Evolutionary conservation across 345 rosid genomes (phyloP).

Genomic region (Noccaea bulbosa): DNA sequence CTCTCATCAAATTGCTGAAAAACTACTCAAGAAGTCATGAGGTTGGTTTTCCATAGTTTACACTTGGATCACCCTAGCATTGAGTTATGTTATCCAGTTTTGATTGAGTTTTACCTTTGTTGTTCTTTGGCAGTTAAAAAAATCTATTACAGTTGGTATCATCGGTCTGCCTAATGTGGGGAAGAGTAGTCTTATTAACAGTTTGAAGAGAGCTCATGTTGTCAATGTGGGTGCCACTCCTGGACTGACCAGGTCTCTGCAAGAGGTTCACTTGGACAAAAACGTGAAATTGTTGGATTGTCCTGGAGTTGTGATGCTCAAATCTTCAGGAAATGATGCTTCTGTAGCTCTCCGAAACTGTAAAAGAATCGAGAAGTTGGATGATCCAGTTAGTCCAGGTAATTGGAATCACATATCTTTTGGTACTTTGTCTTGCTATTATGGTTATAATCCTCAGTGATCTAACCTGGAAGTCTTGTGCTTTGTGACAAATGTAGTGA

Average conservation of each 20-base stretch:
- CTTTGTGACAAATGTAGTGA: slow-evolving; percentile 55
- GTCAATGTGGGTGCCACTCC: slow-evolving; percentile 97
- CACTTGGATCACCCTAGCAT: not conserved
- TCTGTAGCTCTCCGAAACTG: slow-evolving; percentile 88
- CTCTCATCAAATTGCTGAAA: slow-evolving; percentile 85
- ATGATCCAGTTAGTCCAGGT: slow-evolving; percentile 95
- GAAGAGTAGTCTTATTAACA: slow-evolving; percentile 97
- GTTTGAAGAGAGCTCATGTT: slow-evolving; percentile 92
- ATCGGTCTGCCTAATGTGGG: slow-evolving; percentile 98
- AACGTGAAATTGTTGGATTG: slow-evolving; percentile 91
- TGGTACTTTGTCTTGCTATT: slow-evolving; percentile 1
- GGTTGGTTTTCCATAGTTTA: slow-evolving; percentile 44
- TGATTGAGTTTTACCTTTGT: not conserved
- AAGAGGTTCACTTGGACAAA: slow-evolving; percentile 94
- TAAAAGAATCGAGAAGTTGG: slow-evolving; percentile 95
- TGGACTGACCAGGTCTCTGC: slow-evolving; percentile 90
- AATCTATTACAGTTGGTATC: slow-evolving; percentile 88
- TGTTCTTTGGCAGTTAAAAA: slow-evolving; percentile 69
- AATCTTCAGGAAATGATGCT: slow-evolving; percentile 68
- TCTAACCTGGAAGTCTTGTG: slow-evolving; percentile 28
- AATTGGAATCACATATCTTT: slow-evolving; percentile 17
- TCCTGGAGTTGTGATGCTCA: slow-evolving; percentile 98
- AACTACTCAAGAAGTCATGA: slow-evolving; percentile 96
- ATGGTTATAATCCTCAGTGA: slow-evolving; percentile 16
- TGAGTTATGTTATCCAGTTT: slow-evolving; percentile 13